Evolutionary conservation across 1,284 basidiomycete genomes (phyloP).

Genomic region (Pseudomicrostroma phylloplanum): DNA sequence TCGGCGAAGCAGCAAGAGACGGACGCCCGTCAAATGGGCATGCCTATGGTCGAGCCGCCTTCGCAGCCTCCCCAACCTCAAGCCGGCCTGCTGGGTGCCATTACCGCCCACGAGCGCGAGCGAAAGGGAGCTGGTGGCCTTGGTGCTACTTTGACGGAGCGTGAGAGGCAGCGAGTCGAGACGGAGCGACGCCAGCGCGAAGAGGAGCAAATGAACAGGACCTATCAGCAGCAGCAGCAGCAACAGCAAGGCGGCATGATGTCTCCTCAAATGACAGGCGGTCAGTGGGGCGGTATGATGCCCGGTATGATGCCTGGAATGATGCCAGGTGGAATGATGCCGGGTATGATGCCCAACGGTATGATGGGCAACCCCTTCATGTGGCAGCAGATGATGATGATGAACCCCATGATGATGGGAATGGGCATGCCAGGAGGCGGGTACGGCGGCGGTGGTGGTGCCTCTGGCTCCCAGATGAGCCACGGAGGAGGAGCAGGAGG

Average conservation of each 20-base stretch:
- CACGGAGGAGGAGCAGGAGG: constrained; percentile 19
- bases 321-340: constrained; percentile 23
- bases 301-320: constrained; percentile 14
- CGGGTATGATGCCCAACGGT: too few species aligned
- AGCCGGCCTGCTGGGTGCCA: constrained; percentile 87
- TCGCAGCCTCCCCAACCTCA: constrained; percentile 90
- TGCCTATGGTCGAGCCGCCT: constrained; percentile 84
- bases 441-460: constrained; percentile 16
- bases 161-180: constrained; percentile 74
- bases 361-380: constrained; percentile 14
- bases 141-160: constrained; percentile 86
- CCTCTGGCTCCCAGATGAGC: constrained; percentile 26
- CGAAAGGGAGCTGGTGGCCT: constrained; percentile 88
- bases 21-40: constrained; percentile 78
- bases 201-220: constrained; percentile 80
- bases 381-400: constrained; percentile 53
- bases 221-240: constrained; percentile 77
- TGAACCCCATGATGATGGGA: constrained; percentile 31
- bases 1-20: constrained; percentile 92
- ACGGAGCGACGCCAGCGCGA: constrained; percentile 68
- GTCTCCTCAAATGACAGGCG: constrained; percentile 21
- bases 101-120: constrained; percentile 88
- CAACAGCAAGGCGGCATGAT: constrained; percentile 53
- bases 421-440: constrained; percentile 20
- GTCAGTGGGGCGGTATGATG: constrained; percentile 29